Evolutionary conservation across 1,139 yeast genomes (phyloP), one percentile per base, ranked within the genome.

Genomic region (Ashbya aceris): DNA sequence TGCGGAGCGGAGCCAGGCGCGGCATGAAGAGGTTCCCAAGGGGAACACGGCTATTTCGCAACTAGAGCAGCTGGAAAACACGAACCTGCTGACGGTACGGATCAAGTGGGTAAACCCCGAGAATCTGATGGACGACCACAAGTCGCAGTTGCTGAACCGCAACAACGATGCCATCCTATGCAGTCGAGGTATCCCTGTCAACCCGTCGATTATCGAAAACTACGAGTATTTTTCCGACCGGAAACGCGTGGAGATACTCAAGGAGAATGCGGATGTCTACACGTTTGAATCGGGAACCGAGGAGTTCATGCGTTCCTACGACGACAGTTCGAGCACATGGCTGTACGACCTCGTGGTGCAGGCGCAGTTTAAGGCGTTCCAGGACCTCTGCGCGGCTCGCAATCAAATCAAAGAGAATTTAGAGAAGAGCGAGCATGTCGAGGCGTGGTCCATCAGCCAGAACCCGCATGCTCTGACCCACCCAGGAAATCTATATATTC

Each of bases 401-500:
- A 43, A 41, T 20, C 33, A 43, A 33, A 28, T 39, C 26, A 36
- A 41, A 34, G 43, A 45, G 26, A 28, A 38, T 12, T 32, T 49
- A 27, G 40, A 30, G 32, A 42, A 40, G 7, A 27, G 36, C 8
- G 32, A 31, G 5, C 23, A 14, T 12, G 37, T 55, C 3, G 48
- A 45, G 8, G 45, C 40, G 36, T 59, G 62, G 62, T 59, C 64
- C 6, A 46, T 59, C 2, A 52, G 56, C 38, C 44, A 45, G 8
- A 57, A 58, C 38, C 48, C 51, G 12, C 58, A 69, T 42, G 72
- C 79, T 27, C 58, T 77, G 27, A 74, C 80, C 17, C 79, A 79
- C 49, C 86, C 87, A 1, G 85, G 84, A 0, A 75, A 76, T 50
- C 57, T 80, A 28, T 79, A 77, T 54, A 71, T 79, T 27, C 71